Conservation (phyloP, 495 filamentous ascomycete species). For the Aspergillus sclerotioniger region DNA sequence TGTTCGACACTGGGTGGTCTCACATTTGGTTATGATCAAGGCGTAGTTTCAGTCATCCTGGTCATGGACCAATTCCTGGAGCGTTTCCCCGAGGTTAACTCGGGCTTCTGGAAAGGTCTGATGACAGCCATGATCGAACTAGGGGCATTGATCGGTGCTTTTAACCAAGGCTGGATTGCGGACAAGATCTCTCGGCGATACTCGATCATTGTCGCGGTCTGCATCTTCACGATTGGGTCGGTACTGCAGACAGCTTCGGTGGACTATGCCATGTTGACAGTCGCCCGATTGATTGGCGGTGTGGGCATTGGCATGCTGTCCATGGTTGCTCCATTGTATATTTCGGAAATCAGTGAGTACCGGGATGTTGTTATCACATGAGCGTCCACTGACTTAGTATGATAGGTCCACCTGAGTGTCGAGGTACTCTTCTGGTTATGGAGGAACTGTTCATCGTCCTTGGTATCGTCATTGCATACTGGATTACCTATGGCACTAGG, state of each 20-base stretch:
- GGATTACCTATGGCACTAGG: conserved; percentile 56
- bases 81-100: conserved; percentile 46
- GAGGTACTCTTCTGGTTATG: conserved; percentile 52
- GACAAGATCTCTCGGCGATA: conserved; percentile 58
- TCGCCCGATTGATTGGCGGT: conserved; percentile 61
- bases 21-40: conserved; percentile 58
- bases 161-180: conserved; percentile 59
- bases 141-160: conserved; percentile 53
- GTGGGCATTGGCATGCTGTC: conserved; percentile 58
- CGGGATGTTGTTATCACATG: not conserved
- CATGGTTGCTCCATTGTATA: conserved; percentile 56
- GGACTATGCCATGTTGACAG: conserved; percentile 55
- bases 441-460: conserved; percentile 55
- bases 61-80: conserved; percentile 58
- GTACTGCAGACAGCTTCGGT: conserved; percentile 54
- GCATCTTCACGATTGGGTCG: conserved; percentile 55
- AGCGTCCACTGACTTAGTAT: not conserved
- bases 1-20: conserved; percentile 57
- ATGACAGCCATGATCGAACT: conserved; percentile 62
- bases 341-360: conserved; percentile 50
- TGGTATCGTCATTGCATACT: conserved; percentile 57
- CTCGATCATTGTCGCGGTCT: conserved; percentile 54
- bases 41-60: conserved; percentile 55
- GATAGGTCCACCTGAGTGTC: conserved; percentile 50
- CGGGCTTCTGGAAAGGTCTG: conserved; percentile 58